Base-by-base conservation (phyloP, 148 eudicot species). In the Silene conica region DNA sequence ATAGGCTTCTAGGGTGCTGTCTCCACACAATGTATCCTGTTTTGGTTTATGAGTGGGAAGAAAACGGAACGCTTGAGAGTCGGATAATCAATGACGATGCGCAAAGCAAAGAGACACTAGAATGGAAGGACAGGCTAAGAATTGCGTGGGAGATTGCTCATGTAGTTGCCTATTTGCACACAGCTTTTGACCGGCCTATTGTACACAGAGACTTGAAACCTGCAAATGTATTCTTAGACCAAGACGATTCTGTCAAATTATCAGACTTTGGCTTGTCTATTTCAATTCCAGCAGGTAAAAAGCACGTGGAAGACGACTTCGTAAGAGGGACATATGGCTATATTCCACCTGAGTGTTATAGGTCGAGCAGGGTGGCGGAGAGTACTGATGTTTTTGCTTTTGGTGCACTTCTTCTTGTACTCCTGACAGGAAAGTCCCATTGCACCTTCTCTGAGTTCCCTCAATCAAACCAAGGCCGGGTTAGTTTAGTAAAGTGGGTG, bases 291-390 rank as follows among this genome's bases (percentile, higher is more conserved):
- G 57, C 25, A 9, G 69, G 69, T 48, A 45, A 73, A 63, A 34
- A 63, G 25, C 11, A 60, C 4, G 21, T 63, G 2, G 10, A 66
- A 60, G 69, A 63, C 20, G 10, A n/a, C 19, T 16, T n/a, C n/a
- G 13, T 70, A 15, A 60, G 62, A 3, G 73, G 68, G 31, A 66
- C 70, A 14, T 60, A 0, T 34, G 63, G 79, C 45, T 80, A 76
- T 54, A 5, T 67, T 65, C 77, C 83, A 57, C 83, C 83, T 28
- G 77, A 76, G n/a, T n/a, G n/a, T 72, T 76, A 67, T 38, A 26
- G 43, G 0, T 71, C 25, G 28, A 57, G 58, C 8, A 80, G 52
- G 52, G 54, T 80, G 76, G 54, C 79, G 12, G 69, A 73, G 23
- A 63, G 57, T 46, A 43, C 31, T 43, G 69, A 73, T 73, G 76